These are phyloP conservation scores for Phyllosticta citriasiana DNA, from an alignment of 2,329 filamentous ascomycete species.

Conservation along the genomic window DNA sequence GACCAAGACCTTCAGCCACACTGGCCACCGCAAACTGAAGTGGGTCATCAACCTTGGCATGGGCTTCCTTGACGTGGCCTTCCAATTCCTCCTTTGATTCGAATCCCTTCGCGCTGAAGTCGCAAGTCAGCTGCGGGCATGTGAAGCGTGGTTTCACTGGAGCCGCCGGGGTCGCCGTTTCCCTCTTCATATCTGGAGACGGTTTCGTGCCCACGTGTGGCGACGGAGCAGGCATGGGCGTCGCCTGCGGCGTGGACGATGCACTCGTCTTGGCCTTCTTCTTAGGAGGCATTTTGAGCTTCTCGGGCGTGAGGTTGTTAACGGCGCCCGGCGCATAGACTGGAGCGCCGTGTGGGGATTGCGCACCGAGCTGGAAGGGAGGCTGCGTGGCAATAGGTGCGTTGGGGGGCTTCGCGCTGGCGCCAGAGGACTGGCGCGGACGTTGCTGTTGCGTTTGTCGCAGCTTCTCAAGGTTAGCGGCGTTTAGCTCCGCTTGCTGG, in stretches of 20 bases:
- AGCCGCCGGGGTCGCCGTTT: conserved; percentile 31
- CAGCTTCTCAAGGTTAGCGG: conserved; percentile 18
- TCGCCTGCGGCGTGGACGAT: conserved; percentile 26
- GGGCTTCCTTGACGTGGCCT: conserved; percentile 43
- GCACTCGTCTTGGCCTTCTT: conserved; percentile 46
- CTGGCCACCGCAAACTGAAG: conserved; percentile 47
- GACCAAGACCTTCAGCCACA: conserved; percentile 36
- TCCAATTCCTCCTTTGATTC: conserved; percentile 44
- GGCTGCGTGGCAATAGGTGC: conserved; percentile 43
- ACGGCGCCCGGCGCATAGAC: conserved; percentile 39
- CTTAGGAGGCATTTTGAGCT: conserved; percentile 47
- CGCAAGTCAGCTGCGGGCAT: conserved; percentile 44
- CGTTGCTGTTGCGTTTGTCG: conserved; percentile 34
- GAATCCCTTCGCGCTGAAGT: conserved; percentile 45
- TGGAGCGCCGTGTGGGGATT: conserved; percentile 48
- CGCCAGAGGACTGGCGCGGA: conserved; percentile 16
- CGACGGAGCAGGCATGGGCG: conserved; percentile 29
- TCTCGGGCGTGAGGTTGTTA: conserved; percentile 43
- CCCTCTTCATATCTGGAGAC: conserved; percentile 39
- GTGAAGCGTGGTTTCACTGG: conserved; percentile 39
- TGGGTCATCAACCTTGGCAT: conserved; percentile 45
- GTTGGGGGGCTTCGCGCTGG: conserved; percentile 30
- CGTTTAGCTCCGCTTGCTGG: conserved; percentile 21
- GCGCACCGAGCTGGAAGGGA: conserved; percentile 41
- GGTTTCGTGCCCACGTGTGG: conserved; percentile 30